Percentiles rank a stretch among this genome's conserved stretches.
These are phyloP conservation scores for Thelonectria rubi DNA, from an alignment of 2,329 filamentous ascomycete genomes.

Conservation along the genomic window DNA sequence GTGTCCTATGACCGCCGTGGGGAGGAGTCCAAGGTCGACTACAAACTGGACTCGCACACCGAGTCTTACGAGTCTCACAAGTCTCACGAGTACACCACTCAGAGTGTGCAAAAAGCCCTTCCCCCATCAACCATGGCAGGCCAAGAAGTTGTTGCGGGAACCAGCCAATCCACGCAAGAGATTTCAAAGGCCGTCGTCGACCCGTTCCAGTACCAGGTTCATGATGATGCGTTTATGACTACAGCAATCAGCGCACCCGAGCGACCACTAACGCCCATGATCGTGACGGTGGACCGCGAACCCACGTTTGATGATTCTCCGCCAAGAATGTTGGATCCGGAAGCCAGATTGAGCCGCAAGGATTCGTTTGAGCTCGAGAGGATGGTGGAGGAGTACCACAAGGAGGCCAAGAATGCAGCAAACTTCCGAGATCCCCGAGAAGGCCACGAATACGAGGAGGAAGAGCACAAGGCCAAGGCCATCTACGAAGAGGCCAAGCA, in stretches of 20 bases:
- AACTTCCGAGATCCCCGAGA: constrained; percentile 29
- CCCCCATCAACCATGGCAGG: constrained; percentile 42
- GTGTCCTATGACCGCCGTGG: constrained; percentile 36
- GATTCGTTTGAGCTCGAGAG: constrained; percentile 59
- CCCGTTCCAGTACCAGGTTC: constrained; percentile 67
- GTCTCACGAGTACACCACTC: constrained; percentile 36
- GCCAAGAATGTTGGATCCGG: constrained; percentile 37
- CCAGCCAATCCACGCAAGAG: constrained; percentile 38
- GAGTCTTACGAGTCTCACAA: constrained; percentile 31
- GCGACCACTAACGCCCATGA: constrained; percentile 58
- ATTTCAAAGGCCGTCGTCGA: constrained; percentile 53
- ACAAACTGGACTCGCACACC: constrained; percentile 43
- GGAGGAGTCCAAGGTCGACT: constrained; percentile 43
- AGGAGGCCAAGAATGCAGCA: constrained; percentile 29
- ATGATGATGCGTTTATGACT: constrained; percentile 61
- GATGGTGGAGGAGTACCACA: constrained; percentile 45
- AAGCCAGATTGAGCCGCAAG: constrained; percentile 57
- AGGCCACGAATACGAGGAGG: constrained; percentile 46
- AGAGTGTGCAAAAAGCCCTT: constrained; percentile 42
- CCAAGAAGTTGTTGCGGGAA: constrained; percentile 39
- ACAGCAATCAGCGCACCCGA: constrained; percentile 51
- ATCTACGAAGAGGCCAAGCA: constrained; percentile 58
- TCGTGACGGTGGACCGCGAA: constrained; percentile 64
- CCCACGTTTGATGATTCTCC: constrained; percentile 57
- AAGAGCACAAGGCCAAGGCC: constrained; percentile 55